Evolutionary conservation across 2,329 filamentous ascomycete genomes (phyloP), one percentile per base, ranked within the genome.

Genomic region (Fusarium sp.): DNA sequence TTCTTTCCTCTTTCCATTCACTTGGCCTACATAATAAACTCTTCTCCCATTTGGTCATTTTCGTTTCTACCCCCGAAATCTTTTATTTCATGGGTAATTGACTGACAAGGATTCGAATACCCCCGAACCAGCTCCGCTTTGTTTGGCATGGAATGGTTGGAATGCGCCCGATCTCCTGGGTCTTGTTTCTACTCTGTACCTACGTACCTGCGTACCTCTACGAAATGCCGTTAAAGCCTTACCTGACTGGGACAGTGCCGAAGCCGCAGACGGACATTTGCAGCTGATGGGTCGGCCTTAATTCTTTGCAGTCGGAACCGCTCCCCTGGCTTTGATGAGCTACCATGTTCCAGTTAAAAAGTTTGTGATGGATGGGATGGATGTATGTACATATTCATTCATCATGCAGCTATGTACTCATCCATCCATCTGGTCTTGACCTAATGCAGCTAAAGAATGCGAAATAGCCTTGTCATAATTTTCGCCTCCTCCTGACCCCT

Each of bases 361-460:
- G 33, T 53, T 12, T 39, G 49, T 27, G 49, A 53, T 38, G 33
- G 22, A 27, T 39, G 49, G 47, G 12, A 35, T 50, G 47, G 29
- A 35, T 33, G 46, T 50, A 27, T 27, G 27, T 36, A 15, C 31
- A 29, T 35, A 29, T 50, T 45, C 36, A 29, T 66, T 27, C 14
- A 36, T n/a, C 47, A 22, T 36, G 18, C 33, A 53, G 39, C 38
- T 47, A 27, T 60, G 49, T 29, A 29, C 44, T 29, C 17, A 22
- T 25, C 39, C 25, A 22, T 57, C 27, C 61, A 58, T 54, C 25
- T 60, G 46, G 29, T n/a, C 72, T 67, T 74, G 62, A 50, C 69
- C 62, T 25, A 62, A 76, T 70, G 50, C 58, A 76, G 73, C 62
- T 69, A 70, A 75, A 76, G 36, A 67, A 65, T 33, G 69, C 62